Evolutionary conservation across 306 rosid genomes (phyloP), one percentile per base, ranked within the genome.

Genomic region (Vigna mungo): DNA sequence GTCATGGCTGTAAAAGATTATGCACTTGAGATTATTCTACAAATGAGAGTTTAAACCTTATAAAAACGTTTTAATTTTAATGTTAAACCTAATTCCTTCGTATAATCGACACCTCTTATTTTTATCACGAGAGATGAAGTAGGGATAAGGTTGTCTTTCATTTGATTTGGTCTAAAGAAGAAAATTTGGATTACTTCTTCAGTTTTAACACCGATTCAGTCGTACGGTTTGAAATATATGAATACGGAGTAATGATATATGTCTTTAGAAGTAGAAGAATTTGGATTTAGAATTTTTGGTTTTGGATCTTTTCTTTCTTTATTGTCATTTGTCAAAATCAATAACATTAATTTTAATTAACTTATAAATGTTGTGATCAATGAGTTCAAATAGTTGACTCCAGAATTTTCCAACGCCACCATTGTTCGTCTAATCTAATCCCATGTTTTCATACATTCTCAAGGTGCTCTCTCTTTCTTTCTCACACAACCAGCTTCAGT

Each of bases 371-470:
- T 9, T 12, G 14, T 14, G 23, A 13, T 14, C 7, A 48, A 23
- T 21, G 41, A 23, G 56, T 7, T 68, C 39, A 44, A 68, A 68
- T 44, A 14, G 27, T 64, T 64, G 65, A 76, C 80, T 8, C 2
- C 4, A 37, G 49, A 32, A 46, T 3, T 46, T 46, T 68, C 71
- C 27, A 41, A 20, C 1, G 71, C 18, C 71, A 2, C 53, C 53
- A 12, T 39, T 2, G 16, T 65, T 41, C 37, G 46, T 74, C 59
- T 52, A 58, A 59, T 74, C 59, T 52, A 58, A 73, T 43, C n/a
- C 77, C 2, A 55, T 13, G 16, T 9, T 21, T 15, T 16, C 27
- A 7, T 3, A 32, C 70, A 6, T 49, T 30, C 36, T 44, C 44
- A 27, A 10, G 27, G 49, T 44, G 15, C 4, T 44, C 6, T 43